A percentile compares a stretch with the other conserved stretches of the same genome.
Evolutionary conservation across 1,139 yeast genomes (phyloP).

Genomic region (Candida buenavistaensis): DNA sequence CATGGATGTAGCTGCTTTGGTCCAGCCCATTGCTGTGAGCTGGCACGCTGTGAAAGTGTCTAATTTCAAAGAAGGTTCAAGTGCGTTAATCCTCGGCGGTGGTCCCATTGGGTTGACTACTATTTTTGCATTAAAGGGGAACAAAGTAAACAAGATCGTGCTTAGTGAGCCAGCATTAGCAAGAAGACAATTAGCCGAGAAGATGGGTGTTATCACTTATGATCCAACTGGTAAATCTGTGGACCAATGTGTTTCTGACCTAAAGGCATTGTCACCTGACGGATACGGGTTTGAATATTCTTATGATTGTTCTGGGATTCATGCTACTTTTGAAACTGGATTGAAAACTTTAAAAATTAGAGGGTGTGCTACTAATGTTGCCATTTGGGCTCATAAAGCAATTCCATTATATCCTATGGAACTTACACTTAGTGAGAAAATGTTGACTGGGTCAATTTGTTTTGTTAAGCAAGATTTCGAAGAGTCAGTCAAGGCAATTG

Average conservation of each 20-base stretch:
- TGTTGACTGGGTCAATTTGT: slow-evolving; percentile 42
- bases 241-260: slow-evolving; percentile 28
- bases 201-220: slow-evolving; percentile 49
- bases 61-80: slow-evolving; percentile 39
- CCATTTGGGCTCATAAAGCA: slow-evolving; percentile 42
- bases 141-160: slow-evolving; percentile 52
- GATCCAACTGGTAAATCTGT: slow-evolving; percentile 38
- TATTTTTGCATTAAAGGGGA: slow-evolving; percentile 56
- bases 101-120: slow-evolving; percentile 67
- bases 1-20: slow-evolving; percentile 46
- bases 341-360: slow-evolving; percentile 51
- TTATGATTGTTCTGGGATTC: slow-evolving; percentile 65
- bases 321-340: slow-evolving; percentile 52
- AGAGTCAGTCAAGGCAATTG: slow-evolving; percentile 32
- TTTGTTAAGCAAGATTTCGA: slow-evolving; percentile 38
- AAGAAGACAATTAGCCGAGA: slow-evolving; percentile 53
- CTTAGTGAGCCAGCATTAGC: slow-evolving; percentile 61
- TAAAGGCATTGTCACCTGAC: slow-evolving; percentile 40
- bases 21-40: slow-evolving; percentile 46
- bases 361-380: slow-evolving; percentile 65
- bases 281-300: slow-evolving; percentile 57
- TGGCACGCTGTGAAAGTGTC: slow-evolving; percentile 50
- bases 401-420: slow-evolving; percentile 35
- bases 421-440: slow-evolving; percentile 36
- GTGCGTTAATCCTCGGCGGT: slow-evolving; percentile 59